Base-by-base conservation (phyloP, 2,329 filamentous ascomycete species). In the Gnomoniopsis sp. region DNA sequence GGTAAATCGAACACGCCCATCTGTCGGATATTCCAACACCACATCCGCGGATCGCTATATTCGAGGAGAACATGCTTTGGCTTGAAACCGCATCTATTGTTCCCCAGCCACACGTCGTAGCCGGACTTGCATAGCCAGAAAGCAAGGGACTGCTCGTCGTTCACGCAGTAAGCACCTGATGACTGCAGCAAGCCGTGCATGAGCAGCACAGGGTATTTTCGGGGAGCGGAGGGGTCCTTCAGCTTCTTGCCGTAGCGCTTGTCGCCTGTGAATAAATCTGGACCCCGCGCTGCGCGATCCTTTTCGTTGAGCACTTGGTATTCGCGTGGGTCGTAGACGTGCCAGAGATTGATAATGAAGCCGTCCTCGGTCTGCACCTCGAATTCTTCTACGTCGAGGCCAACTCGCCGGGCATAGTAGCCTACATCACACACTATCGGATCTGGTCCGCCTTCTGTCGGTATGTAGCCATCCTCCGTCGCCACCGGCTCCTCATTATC, bases 81-180 rank as follows among this genome's bases (percentile, higher is more conserved):
- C 0, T 83, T 77, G 72, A 95, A 91, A 1, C 93, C 93, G 69
- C 92, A 96, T 21, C 93, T 84, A 69, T 96, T 97, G 74, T 96
- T 96, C 4, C 93, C 93, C 17, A 97, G 80, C 93, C 93, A 98
- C 43, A 98, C 91, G 71, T 98, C 93, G 72, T 91, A 97, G 1
- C 93, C 93, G 0, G 89, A 87, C 73, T 96, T 96, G 72, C 90
- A 92, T 8, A 98, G 85, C 76, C 88, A 96, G 73, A 97, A 97
- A 1, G 93, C 93, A 8, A 97, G 80, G 26, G 89, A 93, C 65
- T 91, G 86, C 62, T 96, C 92, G 67, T 96, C 93, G 69, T 93
- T 96, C 64, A 88, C 87, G 72, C 92, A 96, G 70, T 91, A 97
- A 0, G 93, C 90, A 3, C 93, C 93, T 0, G 91, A 85, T 55